Conservation (phyloP, 306 rosid genomes). For the Styphnolobium japonicum region DNA sequence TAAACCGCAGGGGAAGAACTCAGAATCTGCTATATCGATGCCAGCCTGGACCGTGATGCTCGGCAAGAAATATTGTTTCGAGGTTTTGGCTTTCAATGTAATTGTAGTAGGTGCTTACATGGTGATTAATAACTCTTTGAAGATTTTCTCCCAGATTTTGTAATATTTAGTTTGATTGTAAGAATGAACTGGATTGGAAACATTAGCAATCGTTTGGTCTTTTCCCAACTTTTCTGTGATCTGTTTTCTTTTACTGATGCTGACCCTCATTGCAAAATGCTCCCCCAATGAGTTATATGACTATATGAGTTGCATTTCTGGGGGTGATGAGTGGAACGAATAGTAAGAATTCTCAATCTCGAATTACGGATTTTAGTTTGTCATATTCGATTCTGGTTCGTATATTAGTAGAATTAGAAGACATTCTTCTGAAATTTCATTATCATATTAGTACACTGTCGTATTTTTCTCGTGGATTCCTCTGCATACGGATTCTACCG, state of each 20-base stretch:
- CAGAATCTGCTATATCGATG: constrained; percentile 88
- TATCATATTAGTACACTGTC: background rate
- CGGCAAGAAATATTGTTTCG: constrained; percentile 56
- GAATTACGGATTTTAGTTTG: background rate
- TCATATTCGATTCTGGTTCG: background rate
- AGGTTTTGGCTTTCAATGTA: constrained; percentile 85
- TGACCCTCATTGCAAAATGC: background rate
- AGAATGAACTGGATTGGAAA: background rate
- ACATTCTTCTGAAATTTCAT: background rate
- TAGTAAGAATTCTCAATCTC: background rate
- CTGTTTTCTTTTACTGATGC: background rate
- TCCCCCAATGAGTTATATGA: background rate
- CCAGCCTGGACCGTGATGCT: constrained; percentile 67
- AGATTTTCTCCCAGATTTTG: background rate
- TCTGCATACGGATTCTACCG: no score
- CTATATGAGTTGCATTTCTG: background rate
- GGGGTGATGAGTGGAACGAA: background rate
- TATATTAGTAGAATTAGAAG: background rate
- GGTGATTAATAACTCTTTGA: constrained; percentile 44
- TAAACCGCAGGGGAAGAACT: constrained; percentile 79
- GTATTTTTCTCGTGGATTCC: background rate
- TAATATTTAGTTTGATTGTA: background rate
- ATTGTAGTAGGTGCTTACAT: constrained; percentile 61
- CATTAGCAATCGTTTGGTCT: background rate
- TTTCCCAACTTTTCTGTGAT: background rate